These are phyloP conservation scores for Suhomyces emberorum DNA, from an alignment of 805 yeast species.

Conservation along the genomic window DNA sequence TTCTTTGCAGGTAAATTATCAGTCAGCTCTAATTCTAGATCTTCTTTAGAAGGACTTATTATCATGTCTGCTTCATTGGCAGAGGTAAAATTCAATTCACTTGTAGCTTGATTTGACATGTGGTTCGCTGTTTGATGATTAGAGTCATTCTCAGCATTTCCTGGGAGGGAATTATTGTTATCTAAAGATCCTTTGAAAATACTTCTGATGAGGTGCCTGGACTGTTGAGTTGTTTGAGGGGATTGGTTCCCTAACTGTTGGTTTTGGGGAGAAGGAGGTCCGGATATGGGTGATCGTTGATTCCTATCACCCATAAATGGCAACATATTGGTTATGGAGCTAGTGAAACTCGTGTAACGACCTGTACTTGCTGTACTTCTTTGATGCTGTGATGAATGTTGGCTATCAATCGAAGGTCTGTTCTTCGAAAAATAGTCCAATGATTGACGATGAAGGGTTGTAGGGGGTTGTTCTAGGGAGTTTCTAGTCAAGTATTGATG, in stretches of 20 bases:
- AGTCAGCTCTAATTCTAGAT: slow-evolving; percentile 14
- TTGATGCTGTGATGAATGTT: slow-evolving; percentile 16
- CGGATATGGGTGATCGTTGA: slow-evolving; percentile 18
- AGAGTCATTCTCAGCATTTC: neutral
- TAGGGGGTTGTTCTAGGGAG: slow-evolving; percentile 36
- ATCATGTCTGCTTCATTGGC: slow-evolving; percentile 8
- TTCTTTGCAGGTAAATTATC: slow-evolving; percentile 21
- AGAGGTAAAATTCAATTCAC: neutral
- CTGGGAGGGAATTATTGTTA: slow-evolving; percentile 1
- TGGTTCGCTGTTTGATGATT: neutral
- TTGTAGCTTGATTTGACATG: neutral
- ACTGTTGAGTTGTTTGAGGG: slow-evolving; percentile 11
- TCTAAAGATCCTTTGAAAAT: slow-evolving; percentile 13
- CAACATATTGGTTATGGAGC: slow-evolving; percentile 36
- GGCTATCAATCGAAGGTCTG: slow-evolving; percentile 31
- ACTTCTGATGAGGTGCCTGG: slow-evolving; percentile 26
- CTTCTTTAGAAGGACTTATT: slow-evolving; percentile 22
- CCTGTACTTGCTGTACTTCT: slow-evolving; percentile 12
- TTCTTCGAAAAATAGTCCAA: slow-evolving; percentile 30
- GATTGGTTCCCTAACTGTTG: slow-evolving; percentile 8
- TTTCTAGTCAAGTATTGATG: slow-evolving; percentile 37
- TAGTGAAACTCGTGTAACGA: slow-evolving; percentile 32
- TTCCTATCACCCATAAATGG: slow-evolving; percentile 39
- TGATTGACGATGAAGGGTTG: slow-evolving; percentile 26
- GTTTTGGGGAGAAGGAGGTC: slow-evolving; percentile 16